Evolutionary conservation across 768 basidiomycete species (phyloP).

Genomic region (Mycena epipterygia): DNA sequence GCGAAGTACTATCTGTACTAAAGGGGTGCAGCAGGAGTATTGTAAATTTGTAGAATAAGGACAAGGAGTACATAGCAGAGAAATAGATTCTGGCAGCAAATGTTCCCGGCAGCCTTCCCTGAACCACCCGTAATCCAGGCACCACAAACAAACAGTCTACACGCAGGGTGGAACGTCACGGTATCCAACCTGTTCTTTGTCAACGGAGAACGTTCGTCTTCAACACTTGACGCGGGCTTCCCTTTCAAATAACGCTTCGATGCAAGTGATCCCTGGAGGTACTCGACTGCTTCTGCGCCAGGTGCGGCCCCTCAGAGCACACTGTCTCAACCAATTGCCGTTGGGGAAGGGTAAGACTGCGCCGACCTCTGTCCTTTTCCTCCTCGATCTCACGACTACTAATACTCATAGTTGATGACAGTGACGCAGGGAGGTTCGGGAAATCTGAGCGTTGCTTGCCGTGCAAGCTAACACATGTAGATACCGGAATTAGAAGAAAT

Average conservation of each 20-base stretch:
- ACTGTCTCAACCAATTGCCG: constrained; percentile 65
- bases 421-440: constrained; percentile 46
- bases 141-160: constrained; percentile 59
- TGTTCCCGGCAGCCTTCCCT: constrained; percentile 74
- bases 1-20: constrained; percentile 29
- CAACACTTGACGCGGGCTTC: neutral
- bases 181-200: constrained; percentile 76
- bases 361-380: constrained; percentile 68
- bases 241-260: neutral
- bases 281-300: constrained; percentile 75
- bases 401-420: neutral
- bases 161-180: constrained; percentile 74
- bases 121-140: constrained; percentile 59
- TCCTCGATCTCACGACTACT: too few species aligned
- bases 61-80: too few species aligned
- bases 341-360: constrained; percentile 76
- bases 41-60: too few species aligned
- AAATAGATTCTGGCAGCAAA: constrained; percentile 75
- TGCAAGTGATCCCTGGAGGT: constrained; percentile 80
- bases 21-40: too few species aligned
- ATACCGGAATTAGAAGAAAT: too few species aligned
- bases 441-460: constrained; percentile 63
- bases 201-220: constrained; percentile 71
- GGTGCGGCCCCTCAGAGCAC: constrained; percentile 61
- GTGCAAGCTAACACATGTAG: too few species aligned